Base-by-base conservation (phyloP, 805 yeast genomes). In the Candida adriatica region DNA sequence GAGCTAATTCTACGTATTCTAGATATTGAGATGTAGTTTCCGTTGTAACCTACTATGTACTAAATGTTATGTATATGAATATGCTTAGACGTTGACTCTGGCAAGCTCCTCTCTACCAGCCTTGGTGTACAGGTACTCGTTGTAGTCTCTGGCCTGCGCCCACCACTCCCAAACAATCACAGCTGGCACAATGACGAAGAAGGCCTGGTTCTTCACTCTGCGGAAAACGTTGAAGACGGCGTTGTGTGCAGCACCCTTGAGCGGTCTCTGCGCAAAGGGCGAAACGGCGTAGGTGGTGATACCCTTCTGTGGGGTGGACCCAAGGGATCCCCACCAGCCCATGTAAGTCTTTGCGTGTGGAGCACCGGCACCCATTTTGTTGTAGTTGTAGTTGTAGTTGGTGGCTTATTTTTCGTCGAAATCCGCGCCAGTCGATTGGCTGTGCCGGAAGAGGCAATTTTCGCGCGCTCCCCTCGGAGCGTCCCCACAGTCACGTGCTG, bases 281-380 rank as follows among this genome's bases (percentile, higher is more conserved):
- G 98, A 83, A 43, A 92, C 87, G 35, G 95, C 70, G 72, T 90
- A 92, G 39, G 82, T 73, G 42, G 90, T 82, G 45, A 81, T 69
- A 66, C 85, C 80, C 63, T 84, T 84, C 69, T 85, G 95, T 50
- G 73, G 73, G 58, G 92, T 88, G 62, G 83, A 72, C 41, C 94
- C 95, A 57, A 87, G 63, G 67, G 70, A 62, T 57, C 96, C 96
- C 96, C 96, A 87, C 96, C 96, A 87, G 51, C 96, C 96, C 90
- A 84, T 79, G 56, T 81, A 87, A 55, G 86, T 58, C 50, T 72
- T 75, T 51, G 79, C 78, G 50, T 74, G 73, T 58, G 80, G 80
- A 55, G 80, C 84, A 42, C 49, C 53, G 41, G 41, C 41, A 58
- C 73, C 82, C 86, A 79, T 79, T 53, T 43, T 46, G 35, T 27